These are phyloP conservation scores for Corchorus capsularis DNA, from an alignment of 345 rosid genomes.

Conservation along the genomic window DNA sequence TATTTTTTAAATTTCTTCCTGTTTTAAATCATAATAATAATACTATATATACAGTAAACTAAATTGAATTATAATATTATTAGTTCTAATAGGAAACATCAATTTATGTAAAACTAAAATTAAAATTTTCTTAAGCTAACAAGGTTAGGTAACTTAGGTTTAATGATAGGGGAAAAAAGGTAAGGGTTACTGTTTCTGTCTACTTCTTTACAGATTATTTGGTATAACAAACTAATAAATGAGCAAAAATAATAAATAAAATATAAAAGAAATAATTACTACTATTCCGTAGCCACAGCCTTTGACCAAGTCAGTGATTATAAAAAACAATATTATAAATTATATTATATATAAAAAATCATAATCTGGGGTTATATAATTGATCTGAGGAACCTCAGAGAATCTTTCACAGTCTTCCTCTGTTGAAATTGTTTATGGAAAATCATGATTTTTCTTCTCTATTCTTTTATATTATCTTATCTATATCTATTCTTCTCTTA, in stretches of 20 bases:
- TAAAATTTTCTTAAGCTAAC: neutral
- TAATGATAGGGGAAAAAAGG: neutral
- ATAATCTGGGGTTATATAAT: conserved; percentile 32
- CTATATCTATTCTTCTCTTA: neutral
- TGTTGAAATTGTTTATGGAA: conserved; percentile 13
- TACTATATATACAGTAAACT: neutral
- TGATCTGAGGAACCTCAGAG: conserved; percentile 31
- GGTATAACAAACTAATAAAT: neutral
- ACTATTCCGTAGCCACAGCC: conserved; percentile 8
- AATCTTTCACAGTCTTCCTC: conserved; percentile 37
- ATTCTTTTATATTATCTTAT: conserved; percentile 1
- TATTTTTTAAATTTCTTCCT: neutral
- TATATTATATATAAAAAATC: neutral
- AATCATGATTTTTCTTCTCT: conserved; percentile 21
- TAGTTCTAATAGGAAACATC: neutral
- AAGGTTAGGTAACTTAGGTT: conserved; percentile 5
- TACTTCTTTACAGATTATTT: neutral
- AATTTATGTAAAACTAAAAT: neutral
- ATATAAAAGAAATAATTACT: neutral
- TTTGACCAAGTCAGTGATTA: conserved; percentile 35
- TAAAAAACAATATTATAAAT: neutral
- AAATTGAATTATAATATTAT: neutral
- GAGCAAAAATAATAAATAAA: too few relatives aligned
- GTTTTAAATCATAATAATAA: too few relatives aligned
- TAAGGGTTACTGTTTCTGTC: neutral